Base-by-base conservation (phyloP, 495 filamentous ascomycete genomes). In the Glarea lozoyensis region DNA sequence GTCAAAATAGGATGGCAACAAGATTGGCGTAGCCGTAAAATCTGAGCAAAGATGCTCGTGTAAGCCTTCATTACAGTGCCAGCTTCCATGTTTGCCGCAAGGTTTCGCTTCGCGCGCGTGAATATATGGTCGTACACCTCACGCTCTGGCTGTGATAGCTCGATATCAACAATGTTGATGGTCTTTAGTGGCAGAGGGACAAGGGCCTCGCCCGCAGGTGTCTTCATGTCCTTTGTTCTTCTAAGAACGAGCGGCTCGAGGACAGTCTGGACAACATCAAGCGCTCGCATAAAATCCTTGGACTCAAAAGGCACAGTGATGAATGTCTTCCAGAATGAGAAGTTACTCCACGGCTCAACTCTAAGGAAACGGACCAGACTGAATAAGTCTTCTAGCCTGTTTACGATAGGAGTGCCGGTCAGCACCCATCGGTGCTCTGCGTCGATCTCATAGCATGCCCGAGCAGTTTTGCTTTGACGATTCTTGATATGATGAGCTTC, bases 251-350 rank as follows among this genome's bases (percentile, higher is more conserved):
- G 68, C 7, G 92, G 92, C 53, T 98, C 93, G 16, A 98, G 65
- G 0, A 98, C 92, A 0, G 88, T 97, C 54, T 98, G 92, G 2
- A 98, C 93, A 3, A 98, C 93, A 56, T 97, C 92, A 6, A 98
- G 72, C 2, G 93, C 92, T 4, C 88, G 80, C 36, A 95, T 75
- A 49, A 87, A 95, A 50, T 98, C 83, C 49, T 92, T 93, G 0
- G 85, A 86, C 57, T 98, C 92, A 41, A 98, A 98, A 0, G 92
- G 92, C 11, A 90, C 79, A 0, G 93, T 98, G 50, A 98, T 98
- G 61, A 98, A 98, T 0, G 93, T 97, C 47, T 89, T 86, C 92
- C 92, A 98, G 65, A 93, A 98, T 3, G 88, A 92, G 58, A 97
- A 97, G 59, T 96, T 97, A 45, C 81, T 86, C 92, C 92, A 98